phyloP scores from a whole-genome alignment of 805 yeast genomes.

The Nakazawaea wickerhamii region DNA sequence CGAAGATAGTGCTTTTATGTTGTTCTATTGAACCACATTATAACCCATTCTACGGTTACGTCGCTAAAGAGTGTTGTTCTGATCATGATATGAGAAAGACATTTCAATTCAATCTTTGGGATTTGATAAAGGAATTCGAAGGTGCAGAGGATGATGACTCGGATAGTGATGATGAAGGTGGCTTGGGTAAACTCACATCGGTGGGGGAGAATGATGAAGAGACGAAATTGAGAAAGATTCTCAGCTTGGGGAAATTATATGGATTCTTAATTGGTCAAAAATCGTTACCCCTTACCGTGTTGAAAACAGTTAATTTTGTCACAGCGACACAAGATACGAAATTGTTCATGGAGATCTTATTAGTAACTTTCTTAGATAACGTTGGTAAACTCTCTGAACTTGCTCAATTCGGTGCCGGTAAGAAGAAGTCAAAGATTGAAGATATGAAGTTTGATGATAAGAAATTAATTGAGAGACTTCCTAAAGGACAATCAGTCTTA shows the following conservation, averaged over 20 bases:
- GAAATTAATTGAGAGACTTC: conserved; percentile 28
- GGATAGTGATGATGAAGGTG: conserved; percentile 34
- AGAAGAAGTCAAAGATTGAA: conserved; percentile 20
- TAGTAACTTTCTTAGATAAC: conserved; percentile 61
- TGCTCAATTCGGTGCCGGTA: conserved; percentile 39
- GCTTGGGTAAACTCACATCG: conserved; percentile 6
- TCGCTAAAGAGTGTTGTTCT: conserved; percentile 73
- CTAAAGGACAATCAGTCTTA: conserved; percentile 51
- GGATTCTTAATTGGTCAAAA: conserved; percentile 74
- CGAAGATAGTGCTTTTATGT: conserved; percentile 81
- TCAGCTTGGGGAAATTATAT: conserved; percentile 76
- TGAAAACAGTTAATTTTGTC: conserved; percentile 70
- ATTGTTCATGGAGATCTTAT: conserved; percentile 66
- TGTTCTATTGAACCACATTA: conserved; percentile 74
- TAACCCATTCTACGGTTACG: conserved; percentile 84
- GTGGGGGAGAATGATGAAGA: conserved; percentile 45
- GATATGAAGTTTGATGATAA: conserved; percentile 31
- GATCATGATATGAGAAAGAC: conserved; percentile 73
- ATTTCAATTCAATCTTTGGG: conserved; percentile 89
- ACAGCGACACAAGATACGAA: conserved; percentile 55
- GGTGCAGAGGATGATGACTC: conserved; percentile 41
- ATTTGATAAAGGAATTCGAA: conserved; percentile 67
- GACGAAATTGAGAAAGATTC: conserved; percentile 48
- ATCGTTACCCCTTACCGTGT: conserved; percentile 62
- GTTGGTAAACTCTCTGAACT: conserved; percentile 59